These are phyloP conservation scores for Tetramitus jugosus DNA, from an alignment of 208 protist species.

Conservation along the genomic window DNA sequence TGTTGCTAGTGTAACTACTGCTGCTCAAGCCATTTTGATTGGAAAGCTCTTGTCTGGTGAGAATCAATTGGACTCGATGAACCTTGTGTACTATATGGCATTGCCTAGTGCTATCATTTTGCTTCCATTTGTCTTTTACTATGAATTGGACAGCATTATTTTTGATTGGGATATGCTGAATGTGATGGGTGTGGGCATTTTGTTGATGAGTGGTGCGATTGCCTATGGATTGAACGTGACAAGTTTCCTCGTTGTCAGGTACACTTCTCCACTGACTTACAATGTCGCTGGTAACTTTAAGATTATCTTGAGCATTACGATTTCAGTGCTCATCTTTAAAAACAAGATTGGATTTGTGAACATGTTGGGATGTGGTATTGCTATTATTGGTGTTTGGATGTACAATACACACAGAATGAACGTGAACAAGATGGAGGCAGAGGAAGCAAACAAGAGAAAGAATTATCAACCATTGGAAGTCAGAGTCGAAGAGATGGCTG, in stretches of 20 bases:
- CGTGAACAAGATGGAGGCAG: too few species aligned
- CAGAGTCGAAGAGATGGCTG: too few species aligned
- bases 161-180: not conserved
- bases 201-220: not conserved
- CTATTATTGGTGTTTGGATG: not conserved
- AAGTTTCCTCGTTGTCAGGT: not conserved
- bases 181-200: not conserved
- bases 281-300: not conserved
- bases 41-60: not conserved
- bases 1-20: not conserved
- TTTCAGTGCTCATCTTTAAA: not conserved
- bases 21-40: not conserved
- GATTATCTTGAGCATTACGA: not conserved
- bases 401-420: too few species aligned
- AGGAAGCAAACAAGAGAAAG: too few species aligned
- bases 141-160: not conserved
- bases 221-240: conserved; percentile 1
- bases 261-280: not conserved
- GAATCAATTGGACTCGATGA: not conserved
- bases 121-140: not conserved
- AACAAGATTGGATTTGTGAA: not conserved
- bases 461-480: too few species aligned
- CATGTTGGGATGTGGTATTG: not conserved
- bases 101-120: not conserved
- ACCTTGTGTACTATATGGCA: not conserved